Conservation (phyloP, 306 rosid genomes). For the Lotus japonicus region DNA sequence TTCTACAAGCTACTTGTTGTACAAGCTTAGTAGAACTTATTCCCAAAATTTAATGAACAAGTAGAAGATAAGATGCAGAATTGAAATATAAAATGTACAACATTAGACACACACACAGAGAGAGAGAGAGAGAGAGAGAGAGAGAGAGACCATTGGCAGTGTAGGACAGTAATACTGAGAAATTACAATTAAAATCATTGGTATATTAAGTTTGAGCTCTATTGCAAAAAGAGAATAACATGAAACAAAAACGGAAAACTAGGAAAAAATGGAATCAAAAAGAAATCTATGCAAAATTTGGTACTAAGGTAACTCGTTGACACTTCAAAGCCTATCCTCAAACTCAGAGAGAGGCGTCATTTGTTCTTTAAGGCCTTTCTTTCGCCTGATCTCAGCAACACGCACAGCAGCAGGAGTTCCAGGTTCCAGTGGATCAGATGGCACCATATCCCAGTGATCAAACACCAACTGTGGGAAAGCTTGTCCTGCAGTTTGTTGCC, state of each 20-base stretch:
- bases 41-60: neutral
- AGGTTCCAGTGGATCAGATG: conserved; percentile 56
- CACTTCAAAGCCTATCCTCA: conserved; percentile 42
- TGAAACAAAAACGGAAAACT: no score
- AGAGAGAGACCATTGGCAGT: neutral
- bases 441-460: conserved; percentile 73
- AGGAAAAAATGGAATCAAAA: no score
- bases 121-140: no score
- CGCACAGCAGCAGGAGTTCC: conserved; percentile 45
- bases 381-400: conserved; percentile 46
- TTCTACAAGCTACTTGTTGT: neutral
- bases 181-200: no score
- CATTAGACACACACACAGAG: no score
- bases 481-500: conserved; percentile 49
- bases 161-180: conserved; percentile 38
- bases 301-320: neutral
- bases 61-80: neutral
- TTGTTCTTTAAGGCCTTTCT: conserved; percentile 64
- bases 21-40: neutral
- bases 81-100: neutral
- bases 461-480: conserved; percentile 75
- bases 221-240: neutral
- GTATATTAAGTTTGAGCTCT: neutral
- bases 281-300: neutral
- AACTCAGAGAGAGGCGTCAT: conserved; percentile 50